phyloP scores from a whole-genome alignment of 2,329 filamentous ascomycete species.

The Paraphoma sp. region DNA sequence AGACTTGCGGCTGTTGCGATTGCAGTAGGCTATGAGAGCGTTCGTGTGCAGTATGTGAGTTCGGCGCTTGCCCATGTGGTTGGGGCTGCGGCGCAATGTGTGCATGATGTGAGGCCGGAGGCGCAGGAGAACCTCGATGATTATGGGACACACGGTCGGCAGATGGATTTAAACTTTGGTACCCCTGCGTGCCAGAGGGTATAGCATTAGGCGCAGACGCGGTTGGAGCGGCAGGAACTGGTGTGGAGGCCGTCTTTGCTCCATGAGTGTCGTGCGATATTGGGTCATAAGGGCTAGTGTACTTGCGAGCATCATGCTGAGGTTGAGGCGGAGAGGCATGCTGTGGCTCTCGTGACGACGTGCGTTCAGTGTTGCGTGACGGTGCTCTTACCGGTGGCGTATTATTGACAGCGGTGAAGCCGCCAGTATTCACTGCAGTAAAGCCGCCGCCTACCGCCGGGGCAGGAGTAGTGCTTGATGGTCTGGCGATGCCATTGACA shows the following conservation, averaged over 20 bases:
- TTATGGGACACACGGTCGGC: slow-evolving; percentile 16
- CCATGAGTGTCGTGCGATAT: slow-evolving; percentile 19
- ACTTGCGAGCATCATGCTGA: slow-evolving; percentile 25
- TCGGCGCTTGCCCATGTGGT: slow-evolving; percentile 13
- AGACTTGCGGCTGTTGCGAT: slow-evolving; percentile 9
- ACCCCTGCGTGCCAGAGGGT: slow-evolving; percentile 9
- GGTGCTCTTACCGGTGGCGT: slow-evolving; percentile 18
- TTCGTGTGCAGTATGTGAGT: slow-evolving; percentile 12
- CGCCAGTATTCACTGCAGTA: slow-evolving; percentile 27
- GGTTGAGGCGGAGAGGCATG: slow-evolving; percentile 12
- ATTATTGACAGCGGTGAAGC: slow-evolving; percentile 34
- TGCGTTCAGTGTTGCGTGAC: slow-evolving; percentile 16
- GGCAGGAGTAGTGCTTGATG: slow-evolving; percentile 13
- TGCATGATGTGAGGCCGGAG: slow-evolving; percentile 22
- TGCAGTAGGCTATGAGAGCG: slow-evolving; percentile 9
- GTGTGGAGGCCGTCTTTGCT: slow-evolving; percentile 16
- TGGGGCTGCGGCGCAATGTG: slow-evolving; percentile 26
- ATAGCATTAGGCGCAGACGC: slow-evolving; percentile 3
- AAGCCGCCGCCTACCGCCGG: slow-evolving; percentile 20
- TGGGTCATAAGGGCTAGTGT: slow-evolving; percentile 40
- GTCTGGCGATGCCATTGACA: slow-evolving; percentile 32
- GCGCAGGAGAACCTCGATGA: slow-evolving; percentile 29
- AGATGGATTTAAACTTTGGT: slow-evolving; percentile 19
- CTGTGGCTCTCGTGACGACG: slow-evolving; percentile 21
- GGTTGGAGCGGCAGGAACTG: slow-evolving; percentile 20